These are phyloP conservation scores for Teratosphaeria gauchensis DNA, from an alignment of 2,329 filamentous ascomycete species.

Conservation along the genomic window DNA sequence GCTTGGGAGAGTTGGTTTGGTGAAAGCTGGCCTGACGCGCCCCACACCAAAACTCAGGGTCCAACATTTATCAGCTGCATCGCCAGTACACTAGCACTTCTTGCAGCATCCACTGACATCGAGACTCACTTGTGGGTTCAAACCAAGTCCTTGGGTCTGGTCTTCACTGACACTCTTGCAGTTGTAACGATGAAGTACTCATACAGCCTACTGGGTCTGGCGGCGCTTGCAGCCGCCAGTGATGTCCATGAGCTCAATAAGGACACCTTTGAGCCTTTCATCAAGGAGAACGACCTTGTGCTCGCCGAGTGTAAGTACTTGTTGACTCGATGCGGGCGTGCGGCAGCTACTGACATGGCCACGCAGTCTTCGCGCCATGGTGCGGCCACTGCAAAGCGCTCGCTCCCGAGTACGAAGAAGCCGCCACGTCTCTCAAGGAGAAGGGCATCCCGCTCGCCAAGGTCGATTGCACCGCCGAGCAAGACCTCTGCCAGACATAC, in stretches of 20 bases:
- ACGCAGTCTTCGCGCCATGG: slow-evolving; percentile 83
- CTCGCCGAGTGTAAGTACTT: slow-evolving; percentile 75
- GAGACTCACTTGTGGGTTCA: not conserved
- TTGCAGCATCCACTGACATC: not conserved
- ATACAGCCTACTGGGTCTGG: slow-evolving; percentile 39
- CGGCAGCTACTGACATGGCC: not conserved
- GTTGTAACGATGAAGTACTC: slow-evolving; percentile 3
- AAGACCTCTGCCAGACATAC: slow-evolving; percentile 78
- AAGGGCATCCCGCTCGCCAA: slow-evolving; percentile 79
- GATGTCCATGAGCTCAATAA: slow-evolving; percentile 79
- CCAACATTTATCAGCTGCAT: not conserved
- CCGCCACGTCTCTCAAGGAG: slow-evolving; percentile 73
- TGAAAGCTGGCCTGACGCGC: not conserved
- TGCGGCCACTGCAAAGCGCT: slow-evolving; percentile 98
- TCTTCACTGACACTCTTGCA: not conserved
- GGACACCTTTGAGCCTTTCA: slow-evolving; percentile 78
- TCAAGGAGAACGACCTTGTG: slow-evolving; percentile 77
- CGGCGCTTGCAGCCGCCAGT: slow-evolving; percentile 56
- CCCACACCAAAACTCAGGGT: not conserved
- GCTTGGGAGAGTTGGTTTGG: not conserved
- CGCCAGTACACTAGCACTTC: not conserved
- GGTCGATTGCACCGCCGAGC: slow-evolving; percentile 91
- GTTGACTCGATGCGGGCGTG: not conserved
- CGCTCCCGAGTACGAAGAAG: slow-evolving; percentile 82
- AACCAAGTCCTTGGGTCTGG: not conserved